Evolutionary conservation across 768 basidiomycete species (phyloP).

Genomic region (Lyophyllum decastes): DNA sequence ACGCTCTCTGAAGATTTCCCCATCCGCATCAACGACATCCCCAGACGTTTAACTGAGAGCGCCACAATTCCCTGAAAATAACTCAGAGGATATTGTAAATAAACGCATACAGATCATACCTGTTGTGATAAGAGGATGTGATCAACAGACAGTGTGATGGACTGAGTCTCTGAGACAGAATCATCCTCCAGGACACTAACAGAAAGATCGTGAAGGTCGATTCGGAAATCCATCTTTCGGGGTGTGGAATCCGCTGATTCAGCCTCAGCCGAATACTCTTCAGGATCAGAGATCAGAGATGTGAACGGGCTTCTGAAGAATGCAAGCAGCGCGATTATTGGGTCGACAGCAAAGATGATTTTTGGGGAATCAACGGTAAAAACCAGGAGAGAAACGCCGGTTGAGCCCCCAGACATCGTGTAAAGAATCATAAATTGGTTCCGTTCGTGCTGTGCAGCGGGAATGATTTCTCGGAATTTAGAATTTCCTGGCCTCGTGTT

Average conservation of each 20-base stretch:
- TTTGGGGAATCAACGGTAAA: constrained; percentile 91
- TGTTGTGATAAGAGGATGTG: constrained; percentile 91
- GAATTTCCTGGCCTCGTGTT: constrained; percentile 83
- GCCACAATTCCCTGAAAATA: constrained; percentile 70
- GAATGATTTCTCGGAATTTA: constrained; percentile 93
- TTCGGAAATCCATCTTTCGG: constrained; percentile 56
- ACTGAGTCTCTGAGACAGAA: constrained; percentile 73
- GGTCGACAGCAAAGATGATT: constrained; percentile 90
- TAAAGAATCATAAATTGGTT: constrained; percentile 96
- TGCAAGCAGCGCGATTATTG: constrained; percentile 82
- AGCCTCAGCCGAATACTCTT: not conserved
- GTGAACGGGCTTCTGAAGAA: constrained; percentile 72
- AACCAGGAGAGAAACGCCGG: constrained; percentile 67
- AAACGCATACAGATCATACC: constrained; percentile 43
- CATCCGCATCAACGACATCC: constrained; percentile 95
- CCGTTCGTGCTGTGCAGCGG: constrained; percentile 81
- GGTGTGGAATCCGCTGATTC: not conserved
- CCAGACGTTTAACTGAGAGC: constrained; percentile 75
- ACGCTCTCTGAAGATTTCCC: constrained; percentile 80
- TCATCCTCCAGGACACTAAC: constrained; percentile 89
- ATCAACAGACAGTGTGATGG: constrained; percentile 82
- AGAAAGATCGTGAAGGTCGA: constrained; percentile 90
- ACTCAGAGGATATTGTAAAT: not conserved
- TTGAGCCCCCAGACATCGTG: constrained; percentile 65
- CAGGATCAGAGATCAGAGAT: constrained; percentile 10